phyloP scores from a whole-genome alignment of 2,329 filamentous ascomycete genomes.

The Periglandula ipomoeae region DNA sequence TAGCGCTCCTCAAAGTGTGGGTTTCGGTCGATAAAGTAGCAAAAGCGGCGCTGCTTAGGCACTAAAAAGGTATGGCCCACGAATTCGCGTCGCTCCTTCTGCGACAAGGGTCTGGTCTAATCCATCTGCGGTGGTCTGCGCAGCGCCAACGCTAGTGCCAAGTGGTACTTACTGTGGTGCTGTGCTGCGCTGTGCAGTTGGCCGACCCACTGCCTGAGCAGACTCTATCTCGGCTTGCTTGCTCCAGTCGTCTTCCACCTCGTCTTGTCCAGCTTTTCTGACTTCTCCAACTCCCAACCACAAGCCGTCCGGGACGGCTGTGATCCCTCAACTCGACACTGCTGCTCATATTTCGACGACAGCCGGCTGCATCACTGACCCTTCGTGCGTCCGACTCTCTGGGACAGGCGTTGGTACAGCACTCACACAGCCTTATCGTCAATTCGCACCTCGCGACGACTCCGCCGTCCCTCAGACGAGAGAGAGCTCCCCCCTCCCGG shows the following conservation, averaged over 20 bases:
- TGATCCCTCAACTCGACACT: neutral
- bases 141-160: too few species aligned
- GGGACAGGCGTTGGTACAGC: neutral
- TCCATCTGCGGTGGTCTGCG: too few species aligned
- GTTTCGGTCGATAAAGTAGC: too few species aligned
- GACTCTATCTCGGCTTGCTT: neutral
- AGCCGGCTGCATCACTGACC: neutral
- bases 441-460: constrained; percentile 1
- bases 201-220: neutral
- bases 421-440: neutral
- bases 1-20: too few species aligned
- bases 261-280: neutral
- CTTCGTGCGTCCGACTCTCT: neutral
- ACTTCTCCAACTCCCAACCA: neutral
- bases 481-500: neutral
- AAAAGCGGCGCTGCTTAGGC: too few species aligned
- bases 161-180: too few species aligned
- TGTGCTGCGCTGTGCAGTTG: too few species aligned
- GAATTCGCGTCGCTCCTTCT: too few species aligned
- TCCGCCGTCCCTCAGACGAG: too few species aligned
- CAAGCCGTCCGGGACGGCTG: neutral
- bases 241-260: too few species aligned
- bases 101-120: neutral
- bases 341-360: neutral
- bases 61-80: too few species aligned